phyloP scores from a whole-genome alignment of 169 alveolate genomes.

The Plasmodium coatneyi region DNA sequence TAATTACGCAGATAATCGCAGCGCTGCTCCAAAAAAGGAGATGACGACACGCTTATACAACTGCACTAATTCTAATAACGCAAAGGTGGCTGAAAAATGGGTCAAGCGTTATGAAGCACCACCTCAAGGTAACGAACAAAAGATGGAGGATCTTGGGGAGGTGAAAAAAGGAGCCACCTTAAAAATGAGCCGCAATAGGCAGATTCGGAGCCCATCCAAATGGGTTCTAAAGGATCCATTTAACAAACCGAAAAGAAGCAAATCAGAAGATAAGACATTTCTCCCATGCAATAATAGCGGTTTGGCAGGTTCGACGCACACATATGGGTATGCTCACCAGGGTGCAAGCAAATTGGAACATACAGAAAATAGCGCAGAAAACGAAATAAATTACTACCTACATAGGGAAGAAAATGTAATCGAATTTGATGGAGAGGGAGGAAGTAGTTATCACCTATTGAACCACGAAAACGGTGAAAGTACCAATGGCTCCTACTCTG shows the following conservation, averaged over 20 bases:
- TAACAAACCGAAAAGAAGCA: background rate
- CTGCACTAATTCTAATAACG: background rate
- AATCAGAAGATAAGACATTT: background rate
- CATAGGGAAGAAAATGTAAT: background rate
- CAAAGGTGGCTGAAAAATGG: background rate
- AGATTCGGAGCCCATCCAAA: background rate
- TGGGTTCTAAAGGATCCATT: background rate
- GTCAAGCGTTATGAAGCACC: background rate
- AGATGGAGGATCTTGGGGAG: background rate
- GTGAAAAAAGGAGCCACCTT: slow-evolving; percentile 18
- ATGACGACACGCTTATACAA: background rate
- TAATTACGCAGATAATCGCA: background rate
- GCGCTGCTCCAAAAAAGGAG: slow-evolving; percentile 1
- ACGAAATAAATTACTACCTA: background rate
- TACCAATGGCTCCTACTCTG: background rate
- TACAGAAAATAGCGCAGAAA: background rate
- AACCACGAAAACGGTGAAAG: slow-evolving; percentile 3
- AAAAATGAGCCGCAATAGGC: background rate
- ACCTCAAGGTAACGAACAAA: background rate
- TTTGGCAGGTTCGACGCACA: background rate
- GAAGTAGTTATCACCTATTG: background rate
- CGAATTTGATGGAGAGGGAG: background rate
- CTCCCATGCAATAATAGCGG: background rate
- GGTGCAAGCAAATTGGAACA: background rate
- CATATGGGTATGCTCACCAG: background rate